Evolutionary conservation across 2,329 filamentous ascomycete species (phyloP), one percentile per base, ranked within the genome.

Genomic region (Alternaria solani): DNA sequence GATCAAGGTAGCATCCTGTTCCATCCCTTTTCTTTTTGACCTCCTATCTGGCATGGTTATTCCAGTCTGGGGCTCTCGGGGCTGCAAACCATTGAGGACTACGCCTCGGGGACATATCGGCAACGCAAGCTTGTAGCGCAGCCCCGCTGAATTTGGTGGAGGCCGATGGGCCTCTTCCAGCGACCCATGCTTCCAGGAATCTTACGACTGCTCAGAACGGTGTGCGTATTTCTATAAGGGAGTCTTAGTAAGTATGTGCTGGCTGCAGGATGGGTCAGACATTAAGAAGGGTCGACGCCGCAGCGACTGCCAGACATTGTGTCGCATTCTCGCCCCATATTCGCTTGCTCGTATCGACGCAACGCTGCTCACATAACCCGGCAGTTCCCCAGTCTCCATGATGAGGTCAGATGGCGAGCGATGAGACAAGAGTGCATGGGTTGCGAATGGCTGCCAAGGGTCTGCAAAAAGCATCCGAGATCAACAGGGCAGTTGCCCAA

Each of bases 21-120:
- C 48, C 41, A 44, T 51, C 44, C 34, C 30, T 42, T 49, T 18
- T 41, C 54, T 18, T 44, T 41, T 43, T 43, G 48, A 38, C 52
- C 57, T 55, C 43, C 51, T 59, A 49, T 49, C 48, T 26, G 43
- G 18, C 5, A 28, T 11, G 30, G 48, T 30, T 26, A 51, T 55
- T 41, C 38, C 52, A 38, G 25, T 44, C 46, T 41, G 55, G 57
- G 39, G 30, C n/a, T 7, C 23, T 51, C 52, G 57, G 52, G 46
- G 44, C 36, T 56, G 53, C 38, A 59, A 59, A 51, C 57, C 25
- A 46, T 56, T 59, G 44, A 28, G 55, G 57, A 49, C 46, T 49
- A 56, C 52, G 57, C 44, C 38, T 56, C 57, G 57, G 57, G 39
- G 28, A 12, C 30, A 51, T 36, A 47, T 56, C 57, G 57, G 57